Percentiles rank a stretch among this genome's conserved stretches.
These are phyloP conservation scores for Ambrosiella xylebori DNA, from an alignment of 2,329 filamentous ascomycete species.

Conservation along the genomic window DNA sequence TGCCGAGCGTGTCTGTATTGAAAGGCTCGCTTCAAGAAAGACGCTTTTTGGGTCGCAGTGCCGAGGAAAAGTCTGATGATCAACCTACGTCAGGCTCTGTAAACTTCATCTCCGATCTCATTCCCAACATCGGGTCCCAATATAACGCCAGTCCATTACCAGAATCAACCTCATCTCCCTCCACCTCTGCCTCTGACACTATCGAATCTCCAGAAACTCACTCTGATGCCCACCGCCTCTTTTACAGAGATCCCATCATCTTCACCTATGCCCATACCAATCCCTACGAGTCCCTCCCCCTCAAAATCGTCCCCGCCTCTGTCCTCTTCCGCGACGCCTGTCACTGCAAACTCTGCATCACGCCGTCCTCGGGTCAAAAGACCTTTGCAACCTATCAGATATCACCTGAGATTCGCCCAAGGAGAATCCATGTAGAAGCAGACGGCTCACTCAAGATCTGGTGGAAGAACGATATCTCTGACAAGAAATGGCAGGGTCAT, in stretches of 20 bases:
- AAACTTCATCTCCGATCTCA: too few relatives aligned
- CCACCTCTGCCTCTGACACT: neutral
- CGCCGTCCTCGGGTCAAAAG: slow-evolving; percentile 42
- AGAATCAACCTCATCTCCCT: neutral
- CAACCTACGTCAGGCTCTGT: too few relatives aligned
- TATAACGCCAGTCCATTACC: neutral
- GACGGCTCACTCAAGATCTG: slow-evolving; percentile 34
- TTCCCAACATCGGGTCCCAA: too few relatives aligned
- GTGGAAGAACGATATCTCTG: slow-evolving; percentile 37
- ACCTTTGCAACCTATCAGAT: slow-evolving; percentile 30
- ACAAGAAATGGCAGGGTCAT: slow-evolving; percentile 19
- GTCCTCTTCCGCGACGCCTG: slow-evolving; percentile 36
- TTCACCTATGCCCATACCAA: slow-evolving; percentile 1
- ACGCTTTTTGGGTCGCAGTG: too few relatives aligned
- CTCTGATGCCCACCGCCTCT: too few relatives aligned
- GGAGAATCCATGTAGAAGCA: slow-evolving; percentile 18
- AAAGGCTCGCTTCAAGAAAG: too few relatives aligned
- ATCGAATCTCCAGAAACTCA: too few relatives aligned
- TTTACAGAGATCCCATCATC: neutral
- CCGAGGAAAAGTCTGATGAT: too few relatives aligned
- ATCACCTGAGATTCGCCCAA: slow-evolving; percentile 20
- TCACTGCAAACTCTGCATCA: slow-evolving; percentile 33
- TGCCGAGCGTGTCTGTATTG: too few relatives aligned
- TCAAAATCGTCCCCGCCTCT: slow-evolving; percentile 6
- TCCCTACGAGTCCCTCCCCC: neutral